These are phyloP conservation scores for Breynia disticha DNA, from an alignment of 441 rosid genomes.

Conservation along the genomic window DNA sequence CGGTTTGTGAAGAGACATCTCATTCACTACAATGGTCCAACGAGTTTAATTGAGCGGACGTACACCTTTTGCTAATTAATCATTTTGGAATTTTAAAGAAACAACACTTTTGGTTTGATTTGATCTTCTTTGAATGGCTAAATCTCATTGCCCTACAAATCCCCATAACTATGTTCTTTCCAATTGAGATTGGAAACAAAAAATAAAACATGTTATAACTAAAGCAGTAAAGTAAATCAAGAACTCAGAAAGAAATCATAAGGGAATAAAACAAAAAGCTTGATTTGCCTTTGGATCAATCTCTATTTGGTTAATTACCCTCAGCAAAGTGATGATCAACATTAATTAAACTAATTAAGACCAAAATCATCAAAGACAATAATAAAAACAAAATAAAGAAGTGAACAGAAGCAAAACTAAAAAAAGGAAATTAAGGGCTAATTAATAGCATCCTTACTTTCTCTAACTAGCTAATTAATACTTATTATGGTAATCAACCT, in stretches of 20 bases:
- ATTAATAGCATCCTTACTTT: slow-evolving; percentile 26
- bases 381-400: slow-evolving; percentile 8
- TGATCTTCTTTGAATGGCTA: too few species aligned
- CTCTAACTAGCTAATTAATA: slow-evolving; percentile 29
- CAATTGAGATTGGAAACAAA: too few species aligned
- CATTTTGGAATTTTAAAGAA: too few species aligned
- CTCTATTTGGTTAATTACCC: slow-evolving; percentile 22
- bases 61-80: too few species aligned
- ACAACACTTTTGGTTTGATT: too few species aligned
- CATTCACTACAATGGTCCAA: neutral
- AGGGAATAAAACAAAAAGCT: too few species aligned
- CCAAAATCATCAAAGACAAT: neutral
- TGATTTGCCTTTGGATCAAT: neutral
- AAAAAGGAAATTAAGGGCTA: slow-evolving; percentile 21
- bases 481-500: slow-evolving; percentile 22
- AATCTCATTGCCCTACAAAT: too few species aligned
- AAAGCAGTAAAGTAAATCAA: neutral
- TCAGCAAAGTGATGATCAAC: slow-evolving; percentile 25
- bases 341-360: slow-evolving; percentile 24
- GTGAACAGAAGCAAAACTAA: neutral
- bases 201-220: too few species aligned
- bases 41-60: too few species aligned
- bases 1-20: too few species aligned
- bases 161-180: too few species aligned
- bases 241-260: neutral